Base-by-base conservation (phyloP, 2,329 filamentous ascomycete species). In the Dothistroma pini region DNA sequence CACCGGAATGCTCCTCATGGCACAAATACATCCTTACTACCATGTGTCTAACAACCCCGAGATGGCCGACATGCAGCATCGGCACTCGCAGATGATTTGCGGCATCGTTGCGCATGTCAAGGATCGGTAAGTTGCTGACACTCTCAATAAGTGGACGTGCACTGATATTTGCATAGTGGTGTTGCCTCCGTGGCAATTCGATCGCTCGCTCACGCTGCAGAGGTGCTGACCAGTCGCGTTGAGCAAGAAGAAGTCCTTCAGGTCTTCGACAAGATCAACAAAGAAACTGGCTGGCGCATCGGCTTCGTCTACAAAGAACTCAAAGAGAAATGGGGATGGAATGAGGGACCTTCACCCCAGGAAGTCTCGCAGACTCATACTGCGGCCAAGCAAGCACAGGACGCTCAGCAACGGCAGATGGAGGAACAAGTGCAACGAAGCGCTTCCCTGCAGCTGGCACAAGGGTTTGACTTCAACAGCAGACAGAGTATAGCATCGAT, bases 61-160 rank as follows among this genome's bases (percentile, higher is more conserved):
- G 62, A 90, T 93, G 84, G 84, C 83, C 52, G 80, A 83, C 4
- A 82, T 89, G 70, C 87, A 89, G 68, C 80, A 88, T 54, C 84
- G 86, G 63, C 91, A 97, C 71, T 89, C 91, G 0, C 88, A 89
- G 67, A 88, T 93, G 72, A 88, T 96, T 25, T 97, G 93, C 72
- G 93, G 93, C 14, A 96, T 97, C 63, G 87, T 90, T 25, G 90
- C 91, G 2, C 91, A 96, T 72, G 86, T 89, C 56, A 90, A 92
- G 69, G 91, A 96, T 72, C 83, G 85, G 80, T 83, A 72, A 68
- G 77, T 71, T 11, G 8, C n/a, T n/a, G n/a, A 44, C 14, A 16
- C 35, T 12, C 14, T 22, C 44, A 25, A 21, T 10, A 34, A 16
- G 35, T 16, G 6, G 44, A 53, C 11, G 16, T 52, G 22, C 19